Evolutionary conservation across 768 basidiomycete genomes (phyloP).

Genomic region (Tylopilus sp.): DNA sequence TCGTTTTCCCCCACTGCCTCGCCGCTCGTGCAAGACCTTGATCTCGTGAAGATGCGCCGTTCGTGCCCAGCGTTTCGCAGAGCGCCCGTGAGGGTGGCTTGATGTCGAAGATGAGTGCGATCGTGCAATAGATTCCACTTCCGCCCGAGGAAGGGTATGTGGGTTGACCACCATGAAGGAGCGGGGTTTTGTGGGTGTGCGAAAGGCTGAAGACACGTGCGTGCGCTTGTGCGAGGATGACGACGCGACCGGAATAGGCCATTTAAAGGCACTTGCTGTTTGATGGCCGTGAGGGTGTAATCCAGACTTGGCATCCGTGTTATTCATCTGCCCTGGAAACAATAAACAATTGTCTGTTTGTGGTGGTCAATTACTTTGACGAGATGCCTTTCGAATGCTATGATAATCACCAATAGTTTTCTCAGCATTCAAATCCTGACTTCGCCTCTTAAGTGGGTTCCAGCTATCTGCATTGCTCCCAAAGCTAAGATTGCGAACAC

Average conservation of each 20-base stretch:
- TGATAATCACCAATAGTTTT: constrained; percentile 13
- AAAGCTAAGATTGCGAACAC: constrained; percentile 52
- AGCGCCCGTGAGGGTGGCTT: constrained; percentile 22
- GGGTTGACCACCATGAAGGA: constrained; percentile 16
- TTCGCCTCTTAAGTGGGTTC: constrained; percentile 24
- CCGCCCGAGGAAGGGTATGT: constrained; percentile 21
- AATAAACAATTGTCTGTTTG: neutral
- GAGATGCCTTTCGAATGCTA: neutral
- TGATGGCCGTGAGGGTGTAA: neutral
- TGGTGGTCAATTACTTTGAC: neutral
- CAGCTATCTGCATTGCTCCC: constrained; percentile 48
- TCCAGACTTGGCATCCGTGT: neutral
- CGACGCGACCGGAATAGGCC: neutral
- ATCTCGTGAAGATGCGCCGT: constrained; percentile 71
- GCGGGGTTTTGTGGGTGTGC: constrained; percentile 23
- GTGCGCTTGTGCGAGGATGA: constrained; percentile 9
- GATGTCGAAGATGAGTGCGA: constrained; percentile 24
- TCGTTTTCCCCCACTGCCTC: constrained; percentile 9
- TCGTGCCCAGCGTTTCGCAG: constrained; percentile 56
- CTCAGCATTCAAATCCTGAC: constrained; percentile 17
- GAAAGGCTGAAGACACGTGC: constrained; percentile 3
- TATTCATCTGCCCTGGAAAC: neutral
- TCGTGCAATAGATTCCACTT: constrained; percentile 15
- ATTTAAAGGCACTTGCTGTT: neutral
- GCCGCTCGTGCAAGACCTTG: constrained; percentile 21